phyloP scores from a whole-genome alignment of 306 rosid genomes.

The Castanea sativa region DNA sequence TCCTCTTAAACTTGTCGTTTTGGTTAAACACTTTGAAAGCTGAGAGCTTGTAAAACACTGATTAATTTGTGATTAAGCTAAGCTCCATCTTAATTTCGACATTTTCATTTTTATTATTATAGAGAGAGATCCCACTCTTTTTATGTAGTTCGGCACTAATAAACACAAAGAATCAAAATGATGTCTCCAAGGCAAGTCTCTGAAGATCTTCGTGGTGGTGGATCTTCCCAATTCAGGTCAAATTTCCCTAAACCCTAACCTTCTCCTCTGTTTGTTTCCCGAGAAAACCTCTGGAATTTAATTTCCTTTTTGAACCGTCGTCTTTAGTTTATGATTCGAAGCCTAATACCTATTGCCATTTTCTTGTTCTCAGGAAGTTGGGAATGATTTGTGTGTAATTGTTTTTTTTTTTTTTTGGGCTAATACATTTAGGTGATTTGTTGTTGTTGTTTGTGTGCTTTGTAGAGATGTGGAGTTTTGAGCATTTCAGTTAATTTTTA shows the following conservation, averaged over 20 bases:
- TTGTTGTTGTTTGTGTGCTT: not conserved
- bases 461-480: not conserved
- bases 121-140: too few relatives aligned
- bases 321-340: not conserved
- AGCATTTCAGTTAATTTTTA: not conserved
- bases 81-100: not conserved
- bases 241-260: not conserved
- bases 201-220: constrained; percentile 74
- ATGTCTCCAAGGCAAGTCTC: constrained; percentile 70
- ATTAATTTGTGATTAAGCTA: not conserved
- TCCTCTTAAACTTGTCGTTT: not conserved
- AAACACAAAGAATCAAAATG: constrained; percentile 35
- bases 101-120: too few relatives aligned
- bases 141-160: too few relatives aligned
- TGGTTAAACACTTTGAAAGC: not conserved
- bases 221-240: constrained; percentile 73
- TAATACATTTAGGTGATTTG: not conserved
- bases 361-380: not conserved
- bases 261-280: constrained; percentile 9
- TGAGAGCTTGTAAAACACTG: not conserved
- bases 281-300: not conserved
- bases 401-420: not conserved
- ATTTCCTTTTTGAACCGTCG: not conserved
- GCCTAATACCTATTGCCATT: not conserved
- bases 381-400: not conserved